Base-by-base conservation (phyloP, 768 basidiomycete species). In the Lyophyllum decastes region DNA sequence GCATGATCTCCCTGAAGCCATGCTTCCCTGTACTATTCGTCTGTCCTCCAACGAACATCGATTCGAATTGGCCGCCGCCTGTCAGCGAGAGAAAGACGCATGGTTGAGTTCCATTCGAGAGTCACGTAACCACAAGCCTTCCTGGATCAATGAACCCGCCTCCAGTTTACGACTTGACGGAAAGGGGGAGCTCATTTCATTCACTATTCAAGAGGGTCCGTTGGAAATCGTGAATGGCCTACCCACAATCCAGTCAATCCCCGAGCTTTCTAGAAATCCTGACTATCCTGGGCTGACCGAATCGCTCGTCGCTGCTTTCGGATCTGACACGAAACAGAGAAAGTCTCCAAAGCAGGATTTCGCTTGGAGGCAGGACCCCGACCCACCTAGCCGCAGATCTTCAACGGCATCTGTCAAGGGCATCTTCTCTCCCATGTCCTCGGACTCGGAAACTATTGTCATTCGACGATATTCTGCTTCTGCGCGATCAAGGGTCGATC, bases 41-140 rank as follows among this genome's bases (percentile, higher is more conserved):
- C 74, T 97, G 16, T 82, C 79, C 10, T 82, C 80, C 44, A 80
- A 79, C 52, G 86, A 87, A 6, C 87, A 92, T 66, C 81, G 85
- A 57, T 90, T 96, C 64, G 94, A 97, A 68, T 74, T 98, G 27
- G 92, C 92, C 7, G 92, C 92, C 0, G 84, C 92, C 16, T 95
- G 94, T 69, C 81, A 76, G 65, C 81, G 78, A 34, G 96, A 98
- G 73, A 95, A 94, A 75, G 82, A 85, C 25, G 76, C 90, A n/a
- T 98, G 96, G 96, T 74, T 95, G 54, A 73, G 76, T 30, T 84
- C 86, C 5, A 83, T 97, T 49, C 78, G 74, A 54, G 78, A 82
- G 44, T 80, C 88, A 14, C 66, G 79, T 44, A 69, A 71, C 7
- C 75, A 81, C 49, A 64, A 74, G 26, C 66, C 80, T 3, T 59